These are phyloP conservation scores for Fomitopsis pinicola DNA, from an alignment of 1,284 basidiomycete species.

Conservation along the genomic window DNA sequence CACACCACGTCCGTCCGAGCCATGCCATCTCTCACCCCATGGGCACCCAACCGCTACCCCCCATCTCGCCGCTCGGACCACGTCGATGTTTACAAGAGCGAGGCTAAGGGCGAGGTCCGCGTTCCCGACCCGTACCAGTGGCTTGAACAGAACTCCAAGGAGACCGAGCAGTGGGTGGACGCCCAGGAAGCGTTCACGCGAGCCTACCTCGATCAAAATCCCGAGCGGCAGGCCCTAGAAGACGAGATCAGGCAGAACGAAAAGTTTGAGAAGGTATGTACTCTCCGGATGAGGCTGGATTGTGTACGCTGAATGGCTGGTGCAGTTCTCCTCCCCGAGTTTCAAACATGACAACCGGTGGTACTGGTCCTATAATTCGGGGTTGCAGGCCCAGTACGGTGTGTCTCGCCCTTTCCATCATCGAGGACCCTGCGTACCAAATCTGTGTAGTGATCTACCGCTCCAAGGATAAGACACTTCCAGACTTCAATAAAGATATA, in stretches of 20 bases:
- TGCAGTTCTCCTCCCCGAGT: constrained; percentile 57
- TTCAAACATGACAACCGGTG: constrained; percentile 63
- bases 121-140: constrained; percentile 74
- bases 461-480: constrained; percentile 49
- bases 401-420: constrained; percentile 12
- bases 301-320: background rate
- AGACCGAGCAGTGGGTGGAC: constrained; percentile 63
- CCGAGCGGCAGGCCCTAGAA: constrained; percentile 54
- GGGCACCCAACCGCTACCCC: constrained; percentile 54
- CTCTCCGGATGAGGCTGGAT: background rate
- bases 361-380: constrained; percentile 78
- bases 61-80: constrained; percentile 57
- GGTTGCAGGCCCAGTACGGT: constrained; percentile 65
- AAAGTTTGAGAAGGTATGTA: constrained; percentile 66
- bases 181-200: constrained; percentile 61
- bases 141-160: constrained; percentile 58
- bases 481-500: constrained; percentile 42
- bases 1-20: constrained; percentile 6
- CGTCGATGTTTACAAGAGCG: constrained; percentile 66
- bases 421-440: background rate
- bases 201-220: constrained; percentile 55
- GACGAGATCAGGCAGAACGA: constrained; percentile 57
- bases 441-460: constrained; percentile 55
- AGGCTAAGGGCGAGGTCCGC: constrained; percentile 50
- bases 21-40: constrained; percentile 30